Conservation (phyloP, 495 filamentous ascomycete species). For the Aspergillus funiculosus region DNA sequence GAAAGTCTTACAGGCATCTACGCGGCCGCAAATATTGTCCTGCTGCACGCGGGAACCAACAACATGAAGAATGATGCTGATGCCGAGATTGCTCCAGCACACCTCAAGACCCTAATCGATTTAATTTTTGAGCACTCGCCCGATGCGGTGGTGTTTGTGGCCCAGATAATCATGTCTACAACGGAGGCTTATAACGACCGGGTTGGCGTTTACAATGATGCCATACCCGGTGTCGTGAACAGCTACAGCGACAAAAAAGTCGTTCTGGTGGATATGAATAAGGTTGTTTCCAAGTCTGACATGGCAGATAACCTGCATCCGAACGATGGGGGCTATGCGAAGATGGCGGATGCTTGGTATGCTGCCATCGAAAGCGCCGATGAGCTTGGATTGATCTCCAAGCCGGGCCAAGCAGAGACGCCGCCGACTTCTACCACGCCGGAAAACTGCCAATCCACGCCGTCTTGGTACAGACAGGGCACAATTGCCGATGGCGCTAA, state of each 20-base stretch:
- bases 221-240: neutral
- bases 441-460: neutral
- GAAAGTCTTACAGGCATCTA: neutral
- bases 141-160: neutral
- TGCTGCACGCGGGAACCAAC: slow-evolving; percentile 4
- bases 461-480: neutral
- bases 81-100: neutral
- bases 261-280: neutral
- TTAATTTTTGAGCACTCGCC: neutral
- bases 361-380: neutral
- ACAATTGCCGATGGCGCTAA: neutral
- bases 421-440: neutral
- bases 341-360: neutral
- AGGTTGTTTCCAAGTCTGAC: neutral
- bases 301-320: slow-evolving; percentile 1
- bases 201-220: neutral
- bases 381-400: neutral
- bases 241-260: neutral
- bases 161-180: neutral
- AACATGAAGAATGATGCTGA: neutral
- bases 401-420: neutral
- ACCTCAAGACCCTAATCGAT: neutral
- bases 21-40: neutral
- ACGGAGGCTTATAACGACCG: neutral
- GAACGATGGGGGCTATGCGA: neutral